Evolutionary conservation across 2,329 filamentous ascomycete genomes (phyloP).

Genomic region (Fusarium sp.): DNA sequence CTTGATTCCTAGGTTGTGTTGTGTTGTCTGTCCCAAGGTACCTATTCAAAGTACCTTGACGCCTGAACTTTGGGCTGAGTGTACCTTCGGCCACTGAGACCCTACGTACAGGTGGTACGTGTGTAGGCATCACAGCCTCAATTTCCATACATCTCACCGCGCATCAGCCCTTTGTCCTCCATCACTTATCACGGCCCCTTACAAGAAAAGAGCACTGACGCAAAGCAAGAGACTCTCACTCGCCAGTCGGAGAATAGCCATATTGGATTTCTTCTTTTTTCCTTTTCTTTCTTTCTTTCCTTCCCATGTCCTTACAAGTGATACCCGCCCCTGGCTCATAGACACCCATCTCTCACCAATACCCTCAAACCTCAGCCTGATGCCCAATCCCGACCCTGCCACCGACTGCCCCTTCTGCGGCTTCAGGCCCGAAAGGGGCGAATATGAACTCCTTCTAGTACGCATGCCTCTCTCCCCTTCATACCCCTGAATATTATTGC

Average conservation of each 20-base stretch:
- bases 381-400: slow-evolving; percentile 21
- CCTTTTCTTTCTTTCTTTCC: not conserved
- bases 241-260: not conserved
- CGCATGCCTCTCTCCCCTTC: slow-evolving; percentile 20
- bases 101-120: slow-evolving; percentile 24
- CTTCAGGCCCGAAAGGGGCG: slow-evolving; percentile 43
- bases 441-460: slow-evolving; percentile 50
- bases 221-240: not conserved
- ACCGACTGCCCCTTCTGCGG: slow-evolving; percentile 50
- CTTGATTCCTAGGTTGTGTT: not conserved
- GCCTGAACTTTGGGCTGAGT: not conserved
- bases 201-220: not conserved
- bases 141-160: slow-evolving; percentile 26
- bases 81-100: not conserved
- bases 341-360: not conserved
- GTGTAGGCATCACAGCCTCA: slow-evolving; percentile 35
- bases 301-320: not conserved
- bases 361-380: not conserved
- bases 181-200: slow-evolving; percentile 1
- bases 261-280: not conserved
- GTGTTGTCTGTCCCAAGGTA: not conserved
- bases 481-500: not conserved
- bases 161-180: slow-evolving; percentile 23
- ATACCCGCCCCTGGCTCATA: not conserved
- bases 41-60: not conserved